Percentiles rank a stretch among this genome's conserved stretches.
These are phyloP conservation scores for Ascochyta viciae-villosae DNA, from an alignment of 2,329 filamentous ascomycete genomes.

Conservation along the genomic window DNA sequence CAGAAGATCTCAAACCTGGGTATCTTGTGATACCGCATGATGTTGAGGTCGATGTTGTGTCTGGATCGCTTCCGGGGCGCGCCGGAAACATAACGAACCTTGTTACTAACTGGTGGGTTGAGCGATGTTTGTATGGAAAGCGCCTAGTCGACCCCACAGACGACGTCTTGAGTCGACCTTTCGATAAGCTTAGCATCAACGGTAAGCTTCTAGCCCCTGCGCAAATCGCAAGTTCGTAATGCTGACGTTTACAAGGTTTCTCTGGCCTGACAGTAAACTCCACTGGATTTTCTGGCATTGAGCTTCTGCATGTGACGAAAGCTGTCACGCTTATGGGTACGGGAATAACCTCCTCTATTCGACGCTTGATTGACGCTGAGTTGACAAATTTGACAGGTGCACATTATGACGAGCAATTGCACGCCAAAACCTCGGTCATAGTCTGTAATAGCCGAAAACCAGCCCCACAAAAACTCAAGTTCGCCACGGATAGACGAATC, in stretches of 20 bases:
- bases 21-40: slow-evolving; percentile 57
- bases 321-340: slow-evolving; percentile 73
- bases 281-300: slow-evolving; percentile 82
- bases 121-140: slow-evolving; percentile 83
- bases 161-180: slow-evolving; percentile 79
- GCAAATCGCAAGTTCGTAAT: slow-evolving; percentile 10
- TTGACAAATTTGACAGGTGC: slow-evolving; percentile 61
- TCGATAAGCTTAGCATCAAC: slow-evolving; percentile 71
- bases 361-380: slow-evolving; percentile 3
- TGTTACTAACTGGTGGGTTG: slow-evolving; percentile 93
- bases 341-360: slow-evolving; percentile 20
- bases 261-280: slow-evolving; percentile 75
- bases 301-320: slow-evolving; percentile 84
- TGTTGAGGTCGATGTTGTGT: slow-evolving; percentile 43
- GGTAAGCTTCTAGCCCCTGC: slow-evolving; percentile 45
- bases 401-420: slow-evolving; percentile 79
- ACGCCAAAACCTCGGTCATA: slow-evolving; percentile 74
- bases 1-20: slow-evolving; percentile 40
- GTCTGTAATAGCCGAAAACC: slow-evolving; percentile 68
- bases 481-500: slow-evolving; percentile 76
- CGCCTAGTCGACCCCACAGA: slow-evolving; percentile 71
- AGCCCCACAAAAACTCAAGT: slow-evolving; percentile 78
- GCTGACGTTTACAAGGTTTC: slow-evolving; percentile 62
- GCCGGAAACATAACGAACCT: slow-evolving; percentile 44
- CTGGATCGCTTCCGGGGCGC: slow-evolving; percentile 36